Conservation (phyloP, 768 basidiomycete genomes). For the Tylopilus sp. region DNA sequence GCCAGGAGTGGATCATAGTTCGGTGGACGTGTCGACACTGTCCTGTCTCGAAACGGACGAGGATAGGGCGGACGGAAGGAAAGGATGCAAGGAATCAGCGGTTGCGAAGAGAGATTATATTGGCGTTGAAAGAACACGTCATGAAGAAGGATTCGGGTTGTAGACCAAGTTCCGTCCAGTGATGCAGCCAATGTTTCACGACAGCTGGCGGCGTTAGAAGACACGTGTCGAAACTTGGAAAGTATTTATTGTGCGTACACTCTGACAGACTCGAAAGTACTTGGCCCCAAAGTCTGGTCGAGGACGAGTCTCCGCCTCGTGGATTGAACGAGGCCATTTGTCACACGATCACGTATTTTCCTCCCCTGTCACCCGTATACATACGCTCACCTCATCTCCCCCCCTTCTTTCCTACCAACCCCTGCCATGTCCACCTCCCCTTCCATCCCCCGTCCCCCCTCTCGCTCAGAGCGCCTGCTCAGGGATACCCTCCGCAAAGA, state of each 20-base stretch:
- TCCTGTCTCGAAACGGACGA: neutral
- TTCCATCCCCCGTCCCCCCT: conserved; percentile 36
- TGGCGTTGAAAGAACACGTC: conserved; percentile 2
- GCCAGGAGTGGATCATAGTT: neutral
- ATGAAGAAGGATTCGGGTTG: conserved; percentile 1
- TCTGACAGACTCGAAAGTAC: neutral
- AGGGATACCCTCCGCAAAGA: conserved; percentile 54
- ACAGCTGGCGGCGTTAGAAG: neutral
- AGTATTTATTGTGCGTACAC: neutral
- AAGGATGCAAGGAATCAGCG: conserved; percentile 7
- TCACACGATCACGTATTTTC: conserved; percentile 27
- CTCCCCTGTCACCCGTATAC: conserved; percentile 27
- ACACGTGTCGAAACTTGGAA: neutral
- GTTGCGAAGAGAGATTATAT: conserved; percentile 2
- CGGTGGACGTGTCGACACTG: neutral
- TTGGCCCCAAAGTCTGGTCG: no score
- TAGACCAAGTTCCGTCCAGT: neutral
- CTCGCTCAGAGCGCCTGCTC: conserved; percentile 53
- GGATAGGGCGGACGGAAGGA: conserved; percentile 8
- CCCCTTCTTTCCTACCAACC: conserved; percentile 8
- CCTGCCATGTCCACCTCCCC: conserved; percentile 13
- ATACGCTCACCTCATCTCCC: conserved; percentile 6
- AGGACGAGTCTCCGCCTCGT: conserved; percentile 10
- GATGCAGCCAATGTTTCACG: neutral
- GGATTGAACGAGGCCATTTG: conserved; percentile 14